phyloP scores from a whole-genome alignment of 2,329 filamentous ascomycete species.

The Chrysosporium queenslandicum region DNA sequence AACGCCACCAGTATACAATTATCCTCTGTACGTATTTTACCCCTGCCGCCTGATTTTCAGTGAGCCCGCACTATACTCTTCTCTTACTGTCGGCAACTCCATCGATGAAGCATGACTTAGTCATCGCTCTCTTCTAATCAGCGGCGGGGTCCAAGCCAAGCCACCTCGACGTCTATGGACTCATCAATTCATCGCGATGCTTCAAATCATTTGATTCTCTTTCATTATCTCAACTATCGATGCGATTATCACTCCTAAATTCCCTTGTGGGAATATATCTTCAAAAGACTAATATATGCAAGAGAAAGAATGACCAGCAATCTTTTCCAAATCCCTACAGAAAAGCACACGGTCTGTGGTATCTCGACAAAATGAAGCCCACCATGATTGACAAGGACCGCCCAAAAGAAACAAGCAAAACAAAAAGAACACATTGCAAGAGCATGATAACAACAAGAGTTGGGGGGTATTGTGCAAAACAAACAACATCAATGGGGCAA shows the following conservation, averaged over 20 bases:
- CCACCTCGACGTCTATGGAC: too few relatives aligned
- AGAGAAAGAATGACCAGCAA: conserved; percentile 6
- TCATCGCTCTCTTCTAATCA: too few relatives aligned
- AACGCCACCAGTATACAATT: too few relatives aligned
- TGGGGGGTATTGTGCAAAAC: conserved; percentile 3
- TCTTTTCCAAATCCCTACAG: background rate
- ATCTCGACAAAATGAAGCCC: background rate
- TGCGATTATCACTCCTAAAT: background rate
- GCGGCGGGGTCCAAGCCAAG: too few relatives aligned
- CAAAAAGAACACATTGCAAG: background rate
- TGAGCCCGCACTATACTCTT: too few relatives aligned
- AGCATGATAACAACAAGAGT: background rate
- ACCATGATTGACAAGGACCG: background rate
- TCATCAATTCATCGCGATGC: background rate
- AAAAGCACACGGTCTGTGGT: background rate
- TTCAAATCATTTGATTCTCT: background rate
- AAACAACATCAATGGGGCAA: background rate
- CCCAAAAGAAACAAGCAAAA: background rate
- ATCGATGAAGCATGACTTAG: too few relatives aligned
- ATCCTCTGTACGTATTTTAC: too few relatives aligned
- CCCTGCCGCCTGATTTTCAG: too few relatives aligned
- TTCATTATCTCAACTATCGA: background rate
- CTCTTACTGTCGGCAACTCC: too few relatives aligned
- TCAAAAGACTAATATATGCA: conserved; percentile 1
- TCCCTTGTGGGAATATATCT: background rate